A percentile compares a stretch with the other conserved stretches of the same genome.
Conservation (phyloP, 2,329 filamentous ascomycete species). For the Esteya vermicola region DNA sequence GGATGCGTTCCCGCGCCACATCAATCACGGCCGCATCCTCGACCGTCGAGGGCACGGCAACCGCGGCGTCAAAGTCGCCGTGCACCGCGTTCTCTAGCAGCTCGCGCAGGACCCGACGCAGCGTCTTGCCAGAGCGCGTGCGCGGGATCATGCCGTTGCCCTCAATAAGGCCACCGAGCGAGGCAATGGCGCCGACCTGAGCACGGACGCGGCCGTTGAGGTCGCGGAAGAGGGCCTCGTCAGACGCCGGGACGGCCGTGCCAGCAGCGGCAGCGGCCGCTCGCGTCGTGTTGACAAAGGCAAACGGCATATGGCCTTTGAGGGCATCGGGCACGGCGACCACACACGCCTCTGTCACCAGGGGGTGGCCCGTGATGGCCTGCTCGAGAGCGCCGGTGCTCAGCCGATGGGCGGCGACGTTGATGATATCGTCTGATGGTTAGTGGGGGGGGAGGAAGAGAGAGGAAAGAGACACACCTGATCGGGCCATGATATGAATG, state of each 20-base stretch:
- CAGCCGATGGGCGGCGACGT: slow-evolving; percentile 86
- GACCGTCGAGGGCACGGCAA: slow-evolving; percentile 69
- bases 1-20: slow-evolving; percentile 55
- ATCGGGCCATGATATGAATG: slow-evolving; percentile 47
- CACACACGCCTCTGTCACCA: slow-evolving; percentile 71
- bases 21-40: slow-evolving; percentile 67
- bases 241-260: slow-evolving; percentile 35
- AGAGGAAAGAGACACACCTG: slow-evolving; percentile 11
- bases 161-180: slow-evolving; percentile 72
- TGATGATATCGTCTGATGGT: slow-evolving; percentile 67
- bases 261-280: slow-evolving; percentile 6
- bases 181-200: slow-evolving; percentile 79
- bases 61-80: slow-evolving; percentile 56
- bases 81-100: slow-evolving; percentile 69
- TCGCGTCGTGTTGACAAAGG: slow-evolving; percentile 55
- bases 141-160: slow-evolving; percentile 81
- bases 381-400: slow-evolving; percentile 85
- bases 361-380: slow-evolving; percentile 68
- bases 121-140: slow-evolving; percentile 82
- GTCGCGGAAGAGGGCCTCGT: slow-evolving; percentile 34
- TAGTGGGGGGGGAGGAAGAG: neutral
- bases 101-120: slow-evolving; percentile 69
- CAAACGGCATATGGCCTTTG: slow-evolving; percentile 86
- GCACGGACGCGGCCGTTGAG: slow-evolving; percentile 59
- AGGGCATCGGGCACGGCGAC: slow-evolving; percentile 73